These are phyloP conservation scores for Penicillium sp. DNA, from an alignment of 2,329 filamentous ascomycete genomes.

Conservation along the genomic window DNA sequence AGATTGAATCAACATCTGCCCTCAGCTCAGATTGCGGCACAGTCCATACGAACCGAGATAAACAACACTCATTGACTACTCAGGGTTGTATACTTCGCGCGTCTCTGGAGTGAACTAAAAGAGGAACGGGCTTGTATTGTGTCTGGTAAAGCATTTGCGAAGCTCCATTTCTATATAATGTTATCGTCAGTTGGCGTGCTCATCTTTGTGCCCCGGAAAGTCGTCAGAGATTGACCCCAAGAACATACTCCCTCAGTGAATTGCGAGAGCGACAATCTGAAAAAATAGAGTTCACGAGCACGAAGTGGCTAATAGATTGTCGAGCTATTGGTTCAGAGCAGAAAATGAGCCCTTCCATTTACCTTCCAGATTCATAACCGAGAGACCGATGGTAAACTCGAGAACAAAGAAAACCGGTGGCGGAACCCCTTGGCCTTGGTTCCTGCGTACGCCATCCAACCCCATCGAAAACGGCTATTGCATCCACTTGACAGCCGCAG, in stretches of 20 bases:
- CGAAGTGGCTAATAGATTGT: background rate
- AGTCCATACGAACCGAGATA: background rate
- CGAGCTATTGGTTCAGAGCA: background rate
- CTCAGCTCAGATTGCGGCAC: background rate
- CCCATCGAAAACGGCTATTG: constrained; percentile 16
- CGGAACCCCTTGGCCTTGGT: constrained; percentile 17
- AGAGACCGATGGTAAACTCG: background rate
- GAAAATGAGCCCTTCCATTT: constrained; percentile 12
- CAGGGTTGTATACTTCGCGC: background rate
- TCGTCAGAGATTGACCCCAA: background rate
- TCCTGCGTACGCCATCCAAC: constrained; percentile 31
- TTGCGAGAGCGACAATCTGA: background rate
- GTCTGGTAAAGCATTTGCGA: background rate
- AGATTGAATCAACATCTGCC: background rate
- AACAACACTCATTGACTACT: background rate
- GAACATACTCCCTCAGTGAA: background rate
- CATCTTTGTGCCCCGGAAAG: background rate
- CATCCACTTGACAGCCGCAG: constrained; percentile 14
- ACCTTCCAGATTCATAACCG: constrained; percentile 15
- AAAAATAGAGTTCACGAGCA: constrained; percentile 4
- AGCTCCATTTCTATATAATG: background rate
- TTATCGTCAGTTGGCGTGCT: background rate
- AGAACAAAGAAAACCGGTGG: constrained; percentile 20
- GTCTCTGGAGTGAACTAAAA: background rate
- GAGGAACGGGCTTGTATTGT: background rate